Base-by-base conservation (phyloP, 2,329 filamentous ascomycete species). In the Fusarium scirpi region DNA sequence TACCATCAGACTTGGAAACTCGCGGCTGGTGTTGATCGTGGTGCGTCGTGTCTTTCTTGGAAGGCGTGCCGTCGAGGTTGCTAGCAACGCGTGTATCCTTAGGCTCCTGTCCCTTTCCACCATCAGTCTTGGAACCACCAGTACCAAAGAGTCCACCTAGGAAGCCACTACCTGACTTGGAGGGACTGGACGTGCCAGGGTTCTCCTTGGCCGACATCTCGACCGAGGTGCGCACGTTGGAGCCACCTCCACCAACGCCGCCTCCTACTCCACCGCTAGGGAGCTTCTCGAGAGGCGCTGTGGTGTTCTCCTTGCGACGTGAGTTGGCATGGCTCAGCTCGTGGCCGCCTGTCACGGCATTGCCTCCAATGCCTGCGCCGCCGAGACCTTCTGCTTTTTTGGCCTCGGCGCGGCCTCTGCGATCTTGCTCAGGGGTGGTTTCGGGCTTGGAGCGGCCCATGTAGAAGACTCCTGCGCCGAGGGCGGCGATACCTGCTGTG, bases 191-290 rank as follows among this genome's bases (percentile, higher is more conserved):
- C 9, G 62, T 62, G 11, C 63, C 60, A 27, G 24, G 40, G 32
- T 41, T 51, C 20, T 67, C 49, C 59, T 70, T 69, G 24, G 59
- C 60, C 27, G 70, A 51, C 60, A 77, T 63, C 66, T 80, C 76
- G 15, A 78, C 67, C 9, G 69, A 67, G 8, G 66, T 69, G 13
- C 79, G 75, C 18, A 73, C 64, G 38, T 75, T 77, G 20, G 74
- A 43, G 24, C 75, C 76, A 7, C 77, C 79, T 1, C 44, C 74
- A 2, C 78, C 78, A 30, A 68, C 62, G 5, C 79, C 78, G 2
- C 79, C 79, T 0, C 78, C 78, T 3, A 79, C 74, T 8, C 77
- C 76, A 1, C 79, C 79, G 1, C 76, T 73, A 8, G 79, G 78
- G 1, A 81, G 73, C 62, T 79, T 72, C n/a, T 80, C 78, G 25